A percentile compares a stretch with the other conserved stretches of the same genome.
Conservation (phyloP, 176 grass and related monocot genomes). For the Musa itinerans region DNA sequence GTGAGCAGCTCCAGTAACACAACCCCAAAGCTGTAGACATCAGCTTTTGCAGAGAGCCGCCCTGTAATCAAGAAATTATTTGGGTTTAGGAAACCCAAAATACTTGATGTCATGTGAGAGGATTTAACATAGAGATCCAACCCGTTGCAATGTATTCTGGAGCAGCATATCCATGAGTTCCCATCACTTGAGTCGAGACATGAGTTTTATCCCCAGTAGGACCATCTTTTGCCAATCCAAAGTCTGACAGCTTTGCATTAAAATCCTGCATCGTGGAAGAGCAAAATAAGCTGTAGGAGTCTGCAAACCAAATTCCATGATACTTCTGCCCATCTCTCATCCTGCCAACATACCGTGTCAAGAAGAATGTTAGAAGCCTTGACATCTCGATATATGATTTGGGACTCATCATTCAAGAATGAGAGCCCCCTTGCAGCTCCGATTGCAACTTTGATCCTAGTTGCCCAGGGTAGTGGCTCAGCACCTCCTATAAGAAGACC, state of each 20-base stretch:
- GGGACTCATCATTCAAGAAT: constrained; percentile 73
- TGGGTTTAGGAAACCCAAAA: no score
- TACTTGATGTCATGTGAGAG: no score
- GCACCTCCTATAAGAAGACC: constrained; percentile 40
- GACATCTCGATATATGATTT: constrained; percentile 92
- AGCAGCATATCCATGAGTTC: constrained; percentile 90
- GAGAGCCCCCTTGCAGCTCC: constrained; percentile 81
- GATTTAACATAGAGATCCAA: background rate
- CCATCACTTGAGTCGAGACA: constrained; percentile 91
- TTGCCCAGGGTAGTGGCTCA: constrained; percentile 69
- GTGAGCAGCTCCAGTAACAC: constrained; percentile 9
- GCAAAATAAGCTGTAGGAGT: constrained; percentile 11
- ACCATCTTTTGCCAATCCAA: constrained; percentile 88
- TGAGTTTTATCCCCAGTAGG: constrained; percentile 89
- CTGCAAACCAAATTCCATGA: background rate
- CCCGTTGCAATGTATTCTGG: constrained; percentile 94
- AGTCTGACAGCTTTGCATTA: constrained; percentile 87
- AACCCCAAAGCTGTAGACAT: constrained; percentile 15
- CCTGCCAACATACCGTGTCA: constrained; percentile 53
- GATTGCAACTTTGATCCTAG: constrained; percentile 82
- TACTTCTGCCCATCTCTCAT: background rate
- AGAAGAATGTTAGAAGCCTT: constrained; percentile 94
- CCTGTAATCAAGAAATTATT: background rate
- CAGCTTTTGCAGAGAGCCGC: background rate
- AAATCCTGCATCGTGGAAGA: constrained; percentile 51